Evolutionary conservation across 768 basidiomycete species (phyloP).

Genomic region (Pulveroboletus sp.): DNA sequence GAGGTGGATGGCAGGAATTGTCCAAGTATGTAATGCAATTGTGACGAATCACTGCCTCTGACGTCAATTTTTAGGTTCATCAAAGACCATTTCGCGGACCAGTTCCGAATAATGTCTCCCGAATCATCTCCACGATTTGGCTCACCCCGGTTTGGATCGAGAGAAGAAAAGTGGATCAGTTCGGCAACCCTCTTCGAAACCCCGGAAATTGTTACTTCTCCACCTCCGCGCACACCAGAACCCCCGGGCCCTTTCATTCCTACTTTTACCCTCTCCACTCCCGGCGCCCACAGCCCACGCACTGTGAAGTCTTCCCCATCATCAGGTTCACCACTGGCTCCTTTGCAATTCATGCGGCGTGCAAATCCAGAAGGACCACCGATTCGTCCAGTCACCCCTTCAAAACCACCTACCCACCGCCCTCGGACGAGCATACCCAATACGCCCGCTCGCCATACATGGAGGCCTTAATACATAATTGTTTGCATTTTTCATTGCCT

Average conservation of each 20-base stretch:
- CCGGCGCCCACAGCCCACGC: constrained; percentile 42
- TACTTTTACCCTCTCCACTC: constrained; percentile 58
- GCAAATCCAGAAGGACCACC: constrained; percentile 57
- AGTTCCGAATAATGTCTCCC: constrained; percentile 62
- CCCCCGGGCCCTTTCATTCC: constrained; percentile 55
- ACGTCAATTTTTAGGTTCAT: constrained; percentile 60
- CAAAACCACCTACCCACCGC: constrained; percentile 50
- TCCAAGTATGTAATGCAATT: constrained; percentile 60
- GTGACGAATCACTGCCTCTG: neutral
- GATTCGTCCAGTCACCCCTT: constrained; percentile 61
- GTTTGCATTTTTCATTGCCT: constrained; percentile 14
- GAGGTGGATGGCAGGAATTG: constrained; percentile 91
- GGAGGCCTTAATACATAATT: constrained; percentile 53
- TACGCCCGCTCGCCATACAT: constrained; percentile 52
- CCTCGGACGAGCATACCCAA: constrained; percentile 38
- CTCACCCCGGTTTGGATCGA: constrained; percentile 35
- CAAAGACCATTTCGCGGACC: constrained; percentile 79
- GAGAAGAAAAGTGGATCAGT: constrained; percentile 82
- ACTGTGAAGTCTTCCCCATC: constrained; percentile 50
- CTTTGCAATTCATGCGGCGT: constrained; percentile 81
- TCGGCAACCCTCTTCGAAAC: constrained; percentile 66
- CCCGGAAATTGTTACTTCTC: constrained; percentile 35
- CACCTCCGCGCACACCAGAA: constrained; percentile 63
- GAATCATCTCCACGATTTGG: constrained; percentile 57
- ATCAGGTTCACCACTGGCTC: constrained; percentile 70